Percentiles rank a stretch among this genome's conserved stretches.
phyloP scores from a whole-genome alignment of 2,329 filamentous ascomycete genomes.

The Calycina herbarum region DNA sequence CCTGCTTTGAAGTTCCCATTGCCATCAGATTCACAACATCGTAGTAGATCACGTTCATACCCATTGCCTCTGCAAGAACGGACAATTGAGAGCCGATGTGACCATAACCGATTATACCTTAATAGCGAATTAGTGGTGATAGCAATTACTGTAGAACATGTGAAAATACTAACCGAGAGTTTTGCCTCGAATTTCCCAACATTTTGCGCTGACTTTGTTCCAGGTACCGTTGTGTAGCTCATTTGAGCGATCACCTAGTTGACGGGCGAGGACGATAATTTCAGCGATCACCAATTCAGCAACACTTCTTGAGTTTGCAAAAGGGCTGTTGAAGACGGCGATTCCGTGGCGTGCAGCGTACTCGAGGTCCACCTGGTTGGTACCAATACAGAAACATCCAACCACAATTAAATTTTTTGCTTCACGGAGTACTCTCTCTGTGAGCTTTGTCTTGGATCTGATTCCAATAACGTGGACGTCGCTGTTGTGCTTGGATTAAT shows the following conservation, averaged over 20 bases:
- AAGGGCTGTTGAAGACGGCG: conserved; percentile 98
- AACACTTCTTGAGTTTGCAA: conserved; percentile 95
- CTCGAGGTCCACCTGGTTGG: conserved; percentile 88
- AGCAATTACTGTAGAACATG: background rate
- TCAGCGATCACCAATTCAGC: conserved; percentile 94
- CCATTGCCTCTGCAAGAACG: conserved; percentile 94
- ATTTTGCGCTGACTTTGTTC: conserved; percentile 97
- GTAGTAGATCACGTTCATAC: conserved; percentile 97
- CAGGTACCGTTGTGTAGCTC: conserved; percentile 94
- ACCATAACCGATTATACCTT: conserved; percentile 90
- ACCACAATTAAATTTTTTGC: conserved; percentile 94
- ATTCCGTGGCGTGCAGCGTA: conserved; percentile 84
- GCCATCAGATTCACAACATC: conserved; percentile 94
- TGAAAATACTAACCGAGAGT: conserved; percentile 66
- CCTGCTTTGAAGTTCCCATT: conserved; percentile 82
- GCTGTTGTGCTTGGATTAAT: conserved; percentile 46
- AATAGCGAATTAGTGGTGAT: conserved; percentile 11
- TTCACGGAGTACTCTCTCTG: conserved; percentile 77
- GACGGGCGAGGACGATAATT: conserved; percentile 87
- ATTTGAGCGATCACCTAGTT: conserved; percentile 87
- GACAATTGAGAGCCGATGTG: conserved; percentile 97
- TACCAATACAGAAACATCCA: conserved; percentile 98
- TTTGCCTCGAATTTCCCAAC: conserved; percentile 98
- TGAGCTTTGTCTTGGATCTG: conserved; percentile 95
- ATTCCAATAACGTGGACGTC: conserved; percentile 98